Evolutionary conservation across 2,329 filamentous ascomycete species (phyloP), one percentile per base, ranked within the genome.

Genomic region (Coniella lustricola): DNA sequence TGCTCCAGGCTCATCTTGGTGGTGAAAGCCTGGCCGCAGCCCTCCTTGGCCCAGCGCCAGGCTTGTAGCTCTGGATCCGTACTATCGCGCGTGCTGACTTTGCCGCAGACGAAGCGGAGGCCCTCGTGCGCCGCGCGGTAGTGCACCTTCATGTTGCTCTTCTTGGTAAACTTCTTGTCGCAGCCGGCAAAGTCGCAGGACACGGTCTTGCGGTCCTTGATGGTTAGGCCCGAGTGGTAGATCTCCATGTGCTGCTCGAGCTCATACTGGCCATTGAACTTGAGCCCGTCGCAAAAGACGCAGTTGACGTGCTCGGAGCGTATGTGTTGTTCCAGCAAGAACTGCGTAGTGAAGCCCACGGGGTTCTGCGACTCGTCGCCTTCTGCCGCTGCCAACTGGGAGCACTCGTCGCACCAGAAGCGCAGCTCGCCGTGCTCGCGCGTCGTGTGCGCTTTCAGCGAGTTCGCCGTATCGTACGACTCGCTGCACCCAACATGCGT

Each of bases 71-170:
- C 80, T 71, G 71, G n/a, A 70, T 29, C 10, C 10, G 5, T 10
- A 10, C 74, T 4, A 36, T 67, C 63, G 8, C 68, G 70, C 1
- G 90, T 68, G 56, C 85, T 79, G 10, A 81, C 76, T 41, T 82
- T 68, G 14, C 87, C 87, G 60, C 91, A 96, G n/a, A 87, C 72
- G 60, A 87, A 96, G 9, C 82, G 81, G 55, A 82, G 71, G 16
- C 87, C 84, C 55, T 89, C 77, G 61, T 96, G 91, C 0, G 84
- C 82, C 10, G 79, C 83, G 49, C 84, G 82, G 47, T 91, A 73
- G 61, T 97, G 91, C 0, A 83, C 79, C 14, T 84, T 86, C 44
- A 95, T 74, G 58, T 95, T 96, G n/a, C 85, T 84, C 53, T 79
- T 81, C 61, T 85, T 87, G 16, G 87, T 90, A 65, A 96, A 96